phyloP scores from a whole-genome alignment of 169 alveolate species.

The Plasmodium ovale region DNA sequence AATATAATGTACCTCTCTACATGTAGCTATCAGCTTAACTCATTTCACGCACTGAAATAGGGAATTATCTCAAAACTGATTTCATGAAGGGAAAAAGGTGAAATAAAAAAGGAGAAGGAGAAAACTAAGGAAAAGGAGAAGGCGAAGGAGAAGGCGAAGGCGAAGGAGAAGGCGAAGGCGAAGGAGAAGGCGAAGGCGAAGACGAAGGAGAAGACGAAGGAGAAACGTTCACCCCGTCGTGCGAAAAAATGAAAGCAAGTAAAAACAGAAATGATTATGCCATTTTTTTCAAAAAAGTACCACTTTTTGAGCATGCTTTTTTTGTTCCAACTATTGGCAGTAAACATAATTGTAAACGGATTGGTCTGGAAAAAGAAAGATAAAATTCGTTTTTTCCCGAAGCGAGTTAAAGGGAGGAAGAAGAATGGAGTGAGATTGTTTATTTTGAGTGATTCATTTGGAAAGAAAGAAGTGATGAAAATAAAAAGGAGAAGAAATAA shows the following conservation, averaged over 20 bases:
- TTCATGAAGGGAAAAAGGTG: too few species aligned
- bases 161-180: too few species aligned
- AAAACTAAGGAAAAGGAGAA: too few species aligned
- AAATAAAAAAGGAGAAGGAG: too few species aligned
- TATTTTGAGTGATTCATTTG: neutral
- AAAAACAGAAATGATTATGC: conserved; percentile 62
- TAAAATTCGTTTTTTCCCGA: neutral
- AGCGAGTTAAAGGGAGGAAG: neutral
- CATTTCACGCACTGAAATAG: too few species aligned
- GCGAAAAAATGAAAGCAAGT: conserved; percentile 11
- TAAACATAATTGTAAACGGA: neutral
- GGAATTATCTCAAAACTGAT: too few species aligned
- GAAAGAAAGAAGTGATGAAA: neutral
- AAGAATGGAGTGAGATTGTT: neutral
- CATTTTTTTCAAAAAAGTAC: conserved; percentile 42
- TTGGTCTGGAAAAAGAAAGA: neutral
- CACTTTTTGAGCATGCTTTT: conserved; percentile 1
- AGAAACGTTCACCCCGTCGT: too few species aligned
- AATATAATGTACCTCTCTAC: too few species aligned
- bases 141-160: too few species aligned
- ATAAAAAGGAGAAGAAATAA: neutral
- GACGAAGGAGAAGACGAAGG: too few species aligned
- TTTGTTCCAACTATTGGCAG: conserved; percentile 10
- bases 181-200: too few species aligned
- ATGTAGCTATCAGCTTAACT: too few species aligned